Evolutionary conservation across 176 grass and related monocot genomes (phyloP), one percentile per base, ranked within the genome.

Genomic region (Saccharum officinarum): DNA sequence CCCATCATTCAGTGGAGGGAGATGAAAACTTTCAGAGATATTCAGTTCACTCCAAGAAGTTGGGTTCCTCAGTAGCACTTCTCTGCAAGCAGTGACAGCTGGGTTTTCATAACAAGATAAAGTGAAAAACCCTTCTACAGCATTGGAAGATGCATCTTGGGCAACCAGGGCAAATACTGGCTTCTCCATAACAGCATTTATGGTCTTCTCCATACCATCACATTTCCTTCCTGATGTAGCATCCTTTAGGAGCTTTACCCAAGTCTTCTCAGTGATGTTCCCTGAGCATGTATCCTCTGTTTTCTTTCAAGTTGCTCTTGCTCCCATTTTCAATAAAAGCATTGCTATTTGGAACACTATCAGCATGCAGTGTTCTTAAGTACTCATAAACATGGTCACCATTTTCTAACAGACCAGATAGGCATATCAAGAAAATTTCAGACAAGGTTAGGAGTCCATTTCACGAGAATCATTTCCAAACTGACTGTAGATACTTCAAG

Each of bases 1-100:
- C 62, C 91, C 92, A 83, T 98, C 93, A 90, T 95, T 92, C 74
- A 98, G 17, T 71, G 89, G 91, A 83, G 93, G 91, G 75, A 98
- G 92, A 88, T 83, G 63, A 79, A 85, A 95, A 88, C 78, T 90
- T 84, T 78, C 86, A 65, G 96, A 95, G 69, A 98, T 85, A 80
- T 98, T 98, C 84, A 98, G 73, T 80, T 92, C 89, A 83, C 75
- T 69, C 96, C 96, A 93, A 71, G 69, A 93, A 67, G 77, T 77
- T 41, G 31, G 68, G 62, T 92, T 92, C 55, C 73, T 90, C 76
- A 64, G 66, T 55, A 94, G 79, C 60, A 95, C 68, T 79, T 90
- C 86, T 75, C 82, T 76, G 25, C 93, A 92, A 77, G 92, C 76
- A 82, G 64, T 90, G 78, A 98, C 85, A 72, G 75, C 85, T 57